Base-by-base conservation (phyloP, 2,329 filamentous ascomycete species). In the Escovopsis sp. region DNA sequence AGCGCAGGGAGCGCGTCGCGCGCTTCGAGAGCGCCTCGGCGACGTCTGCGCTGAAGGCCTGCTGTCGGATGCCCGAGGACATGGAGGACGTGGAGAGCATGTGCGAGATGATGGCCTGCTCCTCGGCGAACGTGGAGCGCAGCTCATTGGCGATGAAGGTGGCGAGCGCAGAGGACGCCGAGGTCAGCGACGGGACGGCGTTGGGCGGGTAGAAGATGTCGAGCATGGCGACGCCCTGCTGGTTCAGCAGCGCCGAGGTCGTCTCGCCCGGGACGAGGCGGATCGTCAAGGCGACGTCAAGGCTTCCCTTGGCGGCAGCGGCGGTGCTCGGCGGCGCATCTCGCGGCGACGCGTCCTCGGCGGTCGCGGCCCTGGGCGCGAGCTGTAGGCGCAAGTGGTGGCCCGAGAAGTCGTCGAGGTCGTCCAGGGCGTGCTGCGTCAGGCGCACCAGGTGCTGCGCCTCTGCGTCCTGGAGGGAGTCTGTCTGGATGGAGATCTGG, bases 401-500 rank as follows among this genome's bases (percentile, higher is more conserved):
- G 1, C 80, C 76, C 0, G 83, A 77, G 52, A 92, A 88, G 47
- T 88, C 82, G 49, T 88, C 87, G 40, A 86, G 70, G 47, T 85
- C 80, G 56, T 94, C 86, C 37, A 96, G 71, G 10, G 80, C 77
- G 56, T 85, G 76, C 51, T 96, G 86, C 0, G 85, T 86, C n/a
- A 79, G 69, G 39, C 76, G 79, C 33, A 93, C 60, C 11, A 94
- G 68, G 48, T 77, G 70, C 49, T 80, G 71, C 2, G 76, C 76
- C 48, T 93, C 82, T 29, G 71, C 60, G 2, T 71, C 63, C 34
- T 73, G 68, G 21, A 92, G 58, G 11, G 65, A 62, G 26, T 76
- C 70, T 19, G 83, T 75, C 46, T 85, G 72, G 43, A 96, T 67
- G 19, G 77, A 74, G 44, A 96, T 82, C 41, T 79, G 76, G 15